Evolutionary conservation across 2,329 filamentous ascomycete genomes (phyloP).

Genomic region (Tolypocladium pustulatum): DNA sequence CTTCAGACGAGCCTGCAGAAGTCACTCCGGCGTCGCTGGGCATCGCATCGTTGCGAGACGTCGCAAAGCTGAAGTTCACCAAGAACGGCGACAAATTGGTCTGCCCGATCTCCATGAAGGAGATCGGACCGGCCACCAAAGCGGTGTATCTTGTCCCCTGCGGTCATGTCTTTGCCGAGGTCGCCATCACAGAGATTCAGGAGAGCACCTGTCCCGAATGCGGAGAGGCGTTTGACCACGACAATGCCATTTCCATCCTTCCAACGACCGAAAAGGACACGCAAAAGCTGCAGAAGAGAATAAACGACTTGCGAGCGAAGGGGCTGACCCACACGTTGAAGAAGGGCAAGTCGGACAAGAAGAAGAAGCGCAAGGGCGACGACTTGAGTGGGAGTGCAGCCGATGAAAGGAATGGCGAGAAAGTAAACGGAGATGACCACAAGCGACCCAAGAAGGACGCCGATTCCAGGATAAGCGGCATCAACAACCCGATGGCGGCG

Average conservation of each 20-base stretch:
- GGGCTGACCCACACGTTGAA: conserved; percentile 82
- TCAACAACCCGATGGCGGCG: conserved; percentile 83
- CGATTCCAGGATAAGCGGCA: conserved; percentile 41
- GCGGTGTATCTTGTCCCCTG: conserved; percentile 89
- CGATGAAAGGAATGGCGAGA: conserved; percentile 41
- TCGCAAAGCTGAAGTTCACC: conserved; percentile 72
- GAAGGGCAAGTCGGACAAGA: conserved; percentile 55
- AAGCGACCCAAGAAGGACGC: conserved; percentile 18
- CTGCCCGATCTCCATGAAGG: conserved; percentile 81
- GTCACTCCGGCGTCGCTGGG: conserved; percentile 35
- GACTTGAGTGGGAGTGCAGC: conserved; percentile 21
- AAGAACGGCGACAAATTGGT: conserved; percentile 50
- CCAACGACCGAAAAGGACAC: conserved; percentile 62
- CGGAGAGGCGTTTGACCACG: conserved; percentile 58
- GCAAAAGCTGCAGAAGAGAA: conserved; percentile 52
- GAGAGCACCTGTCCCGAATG: conserved; percentile 61
- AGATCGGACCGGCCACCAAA: conserved; percentile 67
- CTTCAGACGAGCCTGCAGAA: conserved; percentile 47
- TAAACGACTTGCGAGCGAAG: conserved; percentile 56
- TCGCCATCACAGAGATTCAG: conserved; percentile 69
- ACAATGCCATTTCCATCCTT: conserved; percentile 76
- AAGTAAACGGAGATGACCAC: conserved; percentile 12
- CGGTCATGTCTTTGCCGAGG: conserved; percentile 86
- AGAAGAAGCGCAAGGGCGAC: conserved; percentile 58
- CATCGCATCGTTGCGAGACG: conserved; percentile 76